Conservation (phyloP, 1,284 basidiomycete species). For the Schizopora paradoxa region DNA sequence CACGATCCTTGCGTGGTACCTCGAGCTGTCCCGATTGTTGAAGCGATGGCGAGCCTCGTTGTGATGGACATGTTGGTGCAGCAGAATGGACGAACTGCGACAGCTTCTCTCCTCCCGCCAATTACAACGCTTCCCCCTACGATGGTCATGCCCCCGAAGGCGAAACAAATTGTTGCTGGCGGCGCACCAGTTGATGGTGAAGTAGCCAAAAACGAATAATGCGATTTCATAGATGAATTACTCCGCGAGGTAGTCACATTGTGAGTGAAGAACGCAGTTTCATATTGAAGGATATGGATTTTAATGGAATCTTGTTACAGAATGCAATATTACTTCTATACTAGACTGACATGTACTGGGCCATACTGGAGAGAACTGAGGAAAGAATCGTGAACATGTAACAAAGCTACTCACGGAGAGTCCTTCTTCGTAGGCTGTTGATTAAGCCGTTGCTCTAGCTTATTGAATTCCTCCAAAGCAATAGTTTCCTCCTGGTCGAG, state of each 20-base stretch:
- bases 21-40: constrained; percentile 95
- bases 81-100: constrained; percentile 75
- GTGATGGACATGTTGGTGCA: constrained; percentile 90
- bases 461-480: constrained; percentile 86
- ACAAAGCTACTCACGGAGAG: constrained; percentile 34
- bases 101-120: constrained; percentile 63
- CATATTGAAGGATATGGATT: too few relatives aligned
- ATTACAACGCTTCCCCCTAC: constrained; percentile 84
- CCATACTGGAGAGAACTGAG: constrained; percentile 45
- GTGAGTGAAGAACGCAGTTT: too few relatives aligned
- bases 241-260: too few relatives aligned
- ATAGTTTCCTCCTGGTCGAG: constrained; percentile 89
- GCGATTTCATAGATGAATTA: too few relatives aligned
- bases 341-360: constrained; percentile 64
- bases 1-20: constrained; percentile 99
- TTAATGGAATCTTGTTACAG: too few relatives aligned
- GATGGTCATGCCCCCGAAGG: constrained; percentile 57
- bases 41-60: constrained; percentile 95
- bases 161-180: not conserved
- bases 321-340: too few relatives aligned
- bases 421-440: constrained; percentile 40
- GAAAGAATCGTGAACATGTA: constrained; percentile 8
- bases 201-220: too few relatives aligned
- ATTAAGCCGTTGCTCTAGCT: constrained; percentile 78
- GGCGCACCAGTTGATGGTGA: not conserved